These are phyloP conservation scores for Petunia secreta DNA, from an alignment of 257 asterid genomes.

Conservation along the genomic window DNA sequence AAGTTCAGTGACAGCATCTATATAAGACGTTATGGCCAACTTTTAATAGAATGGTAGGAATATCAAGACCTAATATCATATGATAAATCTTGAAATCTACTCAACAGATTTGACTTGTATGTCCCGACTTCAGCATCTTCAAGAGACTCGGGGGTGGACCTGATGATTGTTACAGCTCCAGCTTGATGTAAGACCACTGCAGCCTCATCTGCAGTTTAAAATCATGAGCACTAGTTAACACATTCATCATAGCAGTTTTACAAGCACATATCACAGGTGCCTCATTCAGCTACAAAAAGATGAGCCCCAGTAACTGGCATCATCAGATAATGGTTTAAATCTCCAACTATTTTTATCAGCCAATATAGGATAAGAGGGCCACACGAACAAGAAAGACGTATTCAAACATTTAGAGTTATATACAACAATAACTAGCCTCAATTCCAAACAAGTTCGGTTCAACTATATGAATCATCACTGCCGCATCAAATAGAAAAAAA, in stretches of 20 bases:
- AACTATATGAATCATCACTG: no score
- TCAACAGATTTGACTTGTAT: slow-evolving; percentile 55
- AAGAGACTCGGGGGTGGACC: slow-evolving; percentile 50
- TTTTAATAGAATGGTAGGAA: background rate
- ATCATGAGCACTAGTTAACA: background rate
- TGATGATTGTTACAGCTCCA: slow-evolving; percentile 63
- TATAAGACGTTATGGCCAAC: background rate
- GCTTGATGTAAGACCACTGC: slow-evolving; percentile 59
- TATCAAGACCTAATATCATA: slow-evolving; percentile 36
- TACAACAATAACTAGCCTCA: no score
- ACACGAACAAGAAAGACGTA: no score
- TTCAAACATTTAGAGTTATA: no score
- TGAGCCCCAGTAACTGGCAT: no score
- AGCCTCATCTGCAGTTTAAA: slow-evolving; percentile 58
- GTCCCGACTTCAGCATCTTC: slow-evolving; percentile 62
- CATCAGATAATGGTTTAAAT: no score
- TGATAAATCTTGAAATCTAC: slow-evolving; percentile 49
- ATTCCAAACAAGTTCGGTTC: no score
- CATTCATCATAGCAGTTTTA: background rate
- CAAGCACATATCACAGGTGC: background rate
- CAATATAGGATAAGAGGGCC: no score
- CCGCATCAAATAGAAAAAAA: no score
- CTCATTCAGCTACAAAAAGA: background rate
- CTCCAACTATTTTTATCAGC: no score
- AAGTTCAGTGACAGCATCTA: background rate